Evolutionary conservation across 164 flowering plant genomes (phyloP), one percentile per base, ranked within the genome.

Genomic region (Platanus orientalis): DNA sequence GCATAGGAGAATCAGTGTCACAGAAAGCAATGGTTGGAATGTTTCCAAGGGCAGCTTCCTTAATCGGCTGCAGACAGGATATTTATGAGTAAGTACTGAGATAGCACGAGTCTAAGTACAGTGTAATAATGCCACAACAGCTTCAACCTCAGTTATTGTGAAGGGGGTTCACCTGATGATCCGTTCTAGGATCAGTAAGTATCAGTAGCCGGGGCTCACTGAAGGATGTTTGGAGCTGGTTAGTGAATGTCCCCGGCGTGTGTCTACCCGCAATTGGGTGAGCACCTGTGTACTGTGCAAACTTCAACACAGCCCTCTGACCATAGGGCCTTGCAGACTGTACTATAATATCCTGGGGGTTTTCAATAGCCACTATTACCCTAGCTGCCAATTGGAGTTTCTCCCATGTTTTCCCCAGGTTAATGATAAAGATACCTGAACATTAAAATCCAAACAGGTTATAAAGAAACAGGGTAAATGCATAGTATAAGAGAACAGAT

Each of bases 291-390:
- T 85, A 77, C 36, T 87, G 89, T 6, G 96, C 91, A 77, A 89
- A 90, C 76, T 90, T 90, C 60, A 90, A 55, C 1, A 90, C 88
- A 60, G 96, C 96, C 47, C 93, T 75, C 81, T 91, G 97, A 24
- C 97, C 97, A 80, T 90, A 90, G 3, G 95, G 95, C 64, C 93
- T 81, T 4, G 97, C 97, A 63, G 97, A 91, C 59, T 91, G 97
- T 13, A 91, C 97, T 68, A 91, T 91, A 19, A 91, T 89, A 65
- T 91, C 97, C 67, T 84, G 76, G 1, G 93, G 96, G 61, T 89
- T 87, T 75, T 89, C 97, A 60, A 89, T 87, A 0, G 86, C 96
- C 67, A 87, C 92, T 66, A 91, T 91, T n/a, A 81, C 87, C 63
- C 97, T 83, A 0, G 97, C 97, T n/a, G 97, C 97, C 76, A 91